Conservation (phyloP, 495 filamentous ascomycete genomes). For the Parathielavia appendiculata region DNA sequence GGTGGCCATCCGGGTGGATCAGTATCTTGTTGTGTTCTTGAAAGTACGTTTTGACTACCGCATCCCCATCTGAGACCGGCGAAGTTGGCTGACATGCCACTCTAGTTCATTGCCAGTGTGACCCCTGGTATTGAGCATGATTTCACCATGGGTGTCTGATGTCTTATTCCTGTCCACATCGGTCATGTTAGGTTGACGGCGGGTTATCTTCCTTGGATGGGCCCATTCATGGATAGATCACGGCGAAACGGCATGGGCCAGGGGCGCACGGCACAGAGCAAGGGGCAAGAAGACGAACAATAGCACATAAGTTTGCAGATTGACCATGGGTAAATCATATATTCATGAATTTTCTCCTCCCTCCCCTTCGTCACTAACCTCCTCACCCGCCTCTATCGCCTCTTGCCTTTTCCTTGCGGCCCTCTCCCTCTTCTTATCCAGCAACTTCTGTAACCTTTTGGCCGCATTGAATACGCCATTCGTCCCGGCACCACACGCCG, state of each 20-base stretch:
- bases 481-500: conserved; percentile 77
- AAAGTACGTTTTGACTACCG: conserved; percentile 46
- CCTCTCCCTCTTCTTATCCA: conserved; percentile 77
- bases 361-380: conserved; percentile 61
- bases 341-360: conserved; percentile 23
- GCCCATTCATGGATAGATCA: conserved; percentile 7
- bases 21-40: conserved; percentile 95
- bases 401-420: conserved; percentile 61
- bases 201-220: conserved; percentile 2
- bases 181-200: background rate
- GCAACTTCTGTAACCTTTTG: conserved; percentile 70
- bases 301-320: background rate
- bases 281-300: background rate
- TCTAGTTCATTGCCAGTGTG: conserved; percentile 86
- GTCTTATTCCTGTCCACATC: background rate
- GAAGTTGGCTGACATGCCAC: conserved; percentile 10
- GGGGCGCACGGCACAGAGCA: conserved; percentile 2
- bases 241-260: background rate
- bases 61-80: background rate
- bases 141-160: conserved; percentile 91
- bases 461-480: conserved; percentile 86
- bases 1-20: conserved; percentile 89
- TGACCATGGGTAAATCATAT: background rate
- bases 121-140: conserved; percentile 97
- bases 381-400: conserved; percentile 66